Conservation (phyloP, 257 asterid genomes). For the Petunia secreta region DNA sequence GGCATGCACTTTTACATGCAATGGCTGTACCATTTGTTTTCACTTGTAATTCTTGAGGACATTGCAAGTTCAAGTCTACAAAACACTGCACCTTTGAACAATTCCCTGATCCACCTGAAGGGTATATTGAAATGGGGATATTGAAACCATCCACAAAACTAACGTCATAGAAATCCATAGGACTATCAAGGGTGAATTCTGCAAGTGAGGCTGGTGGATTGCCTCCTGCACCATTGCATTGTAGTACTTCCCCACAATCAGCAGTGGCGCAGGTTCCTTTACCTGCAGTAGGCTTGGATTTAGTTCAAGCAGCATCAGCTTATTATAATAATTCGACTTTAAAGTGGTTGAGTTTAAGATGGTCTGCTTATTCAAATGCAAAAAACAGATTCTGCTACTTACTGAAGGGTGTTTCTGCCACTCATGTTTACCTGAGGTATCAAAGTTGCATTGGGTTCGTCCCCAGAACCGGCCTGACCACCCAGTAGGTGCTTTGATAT, state of each 20-base stretch:
- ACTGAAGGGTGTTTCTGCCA: too few relatives aligned
- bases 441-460: slow-evolving; percentile 62
- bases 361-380: too few relatives aligned
- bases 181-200: slow-evolving; percentile 67
- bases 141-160: slow-evolving; percentile 68
- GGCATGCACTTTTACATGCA: slow-evolving; percentile 67
- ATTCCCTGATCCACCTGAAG: slow-evolving; percentile 49
- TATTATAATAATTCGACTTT: neutral
- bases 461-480: slow-evolving; percentile 93
- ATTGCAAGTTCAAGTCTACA: slow-evolving; percentile 45
- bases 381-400: too few relatives aligned
- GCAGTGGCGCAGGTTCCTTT: slow-evolving; percentile 62
- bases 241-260: slow-evolving; percentile 56
- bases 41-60: slow-evolving; percentile 54
- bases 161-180: slow-evolving; percentile 62
- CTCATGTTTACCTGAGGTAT: slow-evolving; percentile 39
- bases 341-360: neutral
- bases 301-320: neutral
- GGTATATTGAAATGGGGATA: slow-evolving; percentile 46
- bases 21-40: slow-evolving; percentile 35
- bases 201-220: slow-evolving; percentile 68
- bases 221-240: slow-evolving; percentile 60
- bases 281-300: neutral
- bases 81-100: slow-evolving; percentile 50
- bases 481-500: slow-evolving; percentile 49